Evolutionary conservation across 1,284 basidiomycete species (phyloP), one percentile per base, ranked within the genome.

Genomic region (Bondarzewia mesenterica): DNA sequence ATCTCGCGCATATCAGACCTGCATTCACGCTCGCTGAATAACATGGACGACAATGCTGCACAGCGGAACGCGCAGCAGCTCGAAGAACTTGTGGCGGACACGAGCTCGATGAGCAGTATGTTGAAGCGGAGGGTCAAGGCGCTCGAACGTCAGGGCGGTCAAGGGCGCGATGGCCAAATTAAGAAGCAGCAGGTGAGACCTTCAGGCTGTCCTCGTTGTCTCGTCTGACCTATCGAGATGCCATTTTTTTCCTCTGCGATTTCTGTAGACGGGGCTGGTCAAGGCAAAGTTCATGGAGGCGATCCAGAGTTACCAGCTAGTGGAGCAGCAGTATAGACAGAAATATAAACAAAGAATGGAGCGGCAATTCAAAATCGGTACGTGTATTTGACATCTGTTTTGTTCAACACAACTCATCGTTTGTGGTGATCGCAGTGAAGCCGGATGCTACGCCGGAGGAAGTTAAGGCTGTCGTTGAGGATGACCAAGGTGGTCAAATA

Each of bases 341-440:
- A 94, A 91, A 72, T 93, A 96, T 69, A 92, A 92, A 69, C 90
- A 94, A 64, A 78, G 93, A 41, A 84, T 95, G 73, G 94, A 95
- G 71, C 80, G 96, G 54, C 96, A 99, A 70, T 95, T 88, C 74
- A 92, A 86, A 70, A 99, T 99, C 58, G 87, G 87, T 86, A 48
- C 7, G 77, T 69, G 18, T 23, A 15, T 18, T 27, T 42, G n/a
- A 14, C 32, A 23, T 43, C 42, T 26, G 14, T 3, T 46, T 36
- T 40, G 18, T 49, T 46, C 20, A 10, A 40, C 21, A 15, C 20
- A 18, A 18, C 38, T 18, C 8, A 26, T 27, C 15, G 25, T 47
- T n/a, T 46, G 29, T 25, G 10, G 49, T 50, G 22, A 15, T 14
- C 50, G 0, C 54, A 84, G 93, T 96, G 53, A 97, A 97, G 69